These are phyloP conservation scores for Hypoxylon sp. DNA, from an alignment of 2,329 filamentous ascomycete genomes.

Conservation along the genomic window DNA sequence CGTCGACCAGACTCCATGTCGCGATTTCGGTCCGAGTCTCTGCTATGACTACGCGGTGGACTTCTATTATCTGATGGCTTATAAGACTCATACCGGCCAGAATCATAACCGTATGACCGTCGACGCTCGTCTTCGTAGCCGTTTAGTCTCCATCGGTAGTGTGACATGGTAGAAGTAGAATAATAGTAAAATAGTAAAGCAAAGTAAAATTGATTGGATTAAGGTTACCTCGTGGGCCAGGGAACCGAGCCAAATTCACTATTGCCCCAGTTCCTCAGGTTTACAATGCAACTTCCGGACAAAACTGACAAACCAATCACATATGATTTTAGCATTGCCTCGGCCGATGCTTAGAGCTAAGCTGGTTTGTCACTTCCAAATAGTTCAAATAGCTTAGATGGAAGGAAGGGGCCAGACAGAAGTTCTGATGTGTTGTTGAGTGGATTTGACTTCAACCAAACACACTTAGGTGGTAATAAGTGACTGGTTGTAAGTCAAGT, in stretches of 20 bases:
- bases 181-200: not conserved
- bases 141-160: slow-evolving; percentile 25
- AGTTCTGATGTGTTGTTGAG: not conserved
- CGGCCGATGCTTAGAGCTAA: slow-evolving; percentile 6
- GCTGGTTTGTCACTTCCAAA: slow-evolving; percentile 11
- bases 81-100: slow-evolving; percentile 28
- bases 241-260: slow-evolving; percentile 4
- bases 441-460: not conserved
- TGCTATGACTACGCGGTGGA: slow-evolving; percentile 35
- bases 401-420: not conserved
- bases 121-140: slow-evolving; percentile 44
- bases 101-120: slow-evolving; percentile 10
- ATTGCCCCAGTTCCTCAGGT: slow-evolving; percentile 20
- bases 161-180: slow-evolving; percentile 21
- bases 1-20: slow-evolving; percentile 33
- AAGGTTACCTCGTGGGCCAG: slow-evolving; percentile 10
- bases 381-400: not conserved
- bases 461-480: not conserved
- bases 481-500: not conserved
- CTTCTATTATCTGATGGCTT: slow-evolving; percentile 16
- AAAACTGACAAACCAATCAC: slow-evolving; percentile 31
- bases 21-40: slow-evolving; percentile 39
- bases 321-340: slow-evolving; percentile 45
- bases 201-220: not conserved
- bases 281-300: slow-evolving; percentile 38